Base-by-base conservation (phyloP, 2,329 filamentous ascomycete genomes). In the Neopestalotiopsis rosae region DNA sequence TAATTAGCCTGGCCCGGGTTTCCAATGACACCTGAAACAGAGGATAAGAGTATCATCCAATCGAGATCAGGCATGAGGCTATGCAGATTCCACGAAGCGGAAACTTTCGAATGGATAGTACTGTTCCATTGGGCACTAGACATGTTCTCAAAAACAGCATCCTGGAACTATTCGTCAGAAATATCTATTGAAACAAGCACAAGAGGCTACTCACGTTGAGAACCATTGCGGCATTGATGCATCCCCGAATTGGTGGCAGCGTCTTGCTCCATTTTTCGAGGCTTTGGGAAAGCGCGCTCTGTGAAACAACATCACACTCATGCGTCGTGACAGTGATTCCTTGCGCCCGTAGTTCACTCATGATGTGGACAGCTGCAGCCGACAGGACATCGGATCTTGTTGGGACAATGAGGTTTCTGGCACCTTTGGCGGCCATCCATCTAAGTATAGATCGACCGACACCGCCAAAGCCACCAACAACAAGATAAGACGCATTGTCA, bases 401-500 rank as follows among this genome's bases (percentile, higher is more conserved):
- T 0, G 71, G 72, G 3, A 88, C 79, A 0, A 86, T 80, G 14
- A 88, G 75, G 69, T 84, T 80, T 7, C 79, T 79, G 7, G 85
- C 86, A 1, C 86, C 86, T n/a, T 81, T 81, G 40, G 77, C 76
- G 2, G 83, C 79, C 84, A 88, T 85, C 81, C 84, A 84, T 10
- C 79, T 79, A 13, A 84, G 76, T 74, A 88, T 82, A 68, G 82
- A 84, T 61, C 83, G 79, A 5, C 86, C 86, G 9, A 88, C 77
- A n/a, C 85, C 86, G 40, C 85, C 86, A 1, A 84, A 84, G n/a
- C 85, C 84, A 14, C 86, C 86, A 20, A 87, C 80, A 52, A 88
- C 78, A 61, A 88, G 75, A 71, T 88, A 88, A 0, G 84, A 83
- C 3, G 59, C 59, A 61, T 80, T 82, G 69, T 86, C 78, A 1